Percentiles rank a stretch among this genome's conserved stretches.
These are phyloP conservation scores for Aechmea fasciata DNA, from an alignment of 176 grass and related monocot genomes.

Conservation along the genomic window DNA sequence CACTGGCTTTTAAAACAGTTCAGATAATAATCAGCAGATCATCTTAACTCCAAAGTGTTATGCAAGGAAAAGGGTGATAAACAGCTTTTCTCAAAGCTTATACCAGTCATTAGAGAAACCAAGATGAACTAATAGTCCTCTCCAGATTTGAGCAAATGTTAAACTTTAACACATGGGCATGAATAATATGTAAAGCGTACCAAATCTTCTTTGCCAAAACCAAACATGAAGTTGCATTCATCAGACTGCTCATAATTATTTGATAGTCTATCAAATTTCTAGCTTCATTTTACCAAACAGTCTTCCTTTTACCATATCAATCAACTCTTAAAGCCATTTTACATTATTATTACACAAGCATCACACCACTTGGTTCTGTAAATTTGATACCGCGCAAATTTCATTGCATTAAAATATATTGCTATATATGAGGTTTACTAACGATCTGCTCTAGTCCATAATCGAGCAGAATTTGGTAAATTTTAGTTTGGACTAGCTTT, in stretches of 20 bases:
- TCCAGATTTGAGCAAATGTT: background rate
- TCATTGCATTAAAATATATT: no score
- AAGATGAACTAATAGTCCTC: background rate
- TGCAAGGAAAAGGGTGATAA: background rate
- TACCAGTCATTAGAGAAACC: background rate
- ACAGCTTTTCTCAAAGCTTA: constrained; percentile 8
- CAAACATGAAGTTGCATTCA: background rate
- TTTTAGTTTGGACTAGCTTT: no score
- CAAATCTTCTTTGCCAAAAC: background rate
- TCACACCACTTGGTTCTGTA: no score
- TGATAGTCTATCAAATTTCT: background rate
- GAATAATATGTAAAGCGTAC: background rate
- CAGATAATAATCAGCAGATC: constrained; percentile 3
- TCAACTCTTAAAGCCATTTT: no score
- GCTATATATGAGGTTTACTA: no score
- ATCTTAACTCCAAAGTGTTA: constrained; percentile 21
- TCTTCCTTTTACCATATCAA: no score
- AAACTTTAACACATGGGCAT: background rate
- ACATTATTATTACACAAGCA: no score
- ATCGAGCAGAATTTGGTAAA: no score
- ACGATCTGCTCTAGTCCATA: no score
- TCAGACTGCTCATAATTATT: background rate
- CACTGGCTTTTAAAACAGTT: constrained; percentile 19
- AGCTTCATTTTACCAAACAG: background rate
- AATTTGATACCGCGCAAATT: no score